Conservation (phyloP, 345 rosid species). For the Luvunga scandens region DNA sequence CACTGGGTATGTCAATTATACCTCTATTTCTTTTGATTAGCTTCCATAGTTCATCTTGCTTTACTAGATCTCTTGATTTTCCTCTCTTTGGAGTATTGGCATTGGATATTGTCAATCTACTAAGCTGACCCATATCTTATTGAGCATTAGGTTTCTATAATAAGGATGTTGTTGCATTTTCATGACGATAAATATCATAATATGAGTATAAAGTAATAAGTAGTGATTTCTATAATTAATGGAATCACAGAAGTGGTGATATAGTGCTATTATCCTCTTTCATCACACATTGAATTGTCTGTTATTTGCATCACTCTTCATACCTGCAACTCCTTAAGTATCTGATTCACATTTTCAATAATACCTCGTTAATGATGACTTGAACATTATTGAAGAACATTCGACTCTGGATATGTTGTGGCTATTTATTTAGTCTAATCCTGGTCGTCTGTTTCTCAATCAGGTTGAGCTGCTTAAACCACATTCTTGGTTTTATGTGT, state of each 20-base stretch:
- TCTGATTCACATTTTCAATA: not conserved
- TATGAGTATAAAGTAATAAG: not conserved
- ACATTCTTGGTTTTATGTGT: not conserved
- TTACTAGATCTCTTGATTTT: not conserved
- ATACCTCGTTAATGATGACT: not conserved
- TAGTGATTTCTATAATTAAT: not conserved
- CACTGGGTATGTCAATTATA: conserved; percentile 50
- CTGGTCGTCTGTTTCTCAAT: not conserved
- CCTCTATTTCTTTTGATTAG: not conserved
- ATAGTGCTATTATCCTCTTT: not conserved
- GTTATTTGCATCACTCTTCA: not conserved
- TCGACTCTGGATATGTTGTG: not conserved
- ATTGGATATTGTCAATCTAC: not conserved
- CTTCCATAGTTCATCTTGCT: not conserved
- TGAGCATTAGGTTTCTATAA: not conserved
- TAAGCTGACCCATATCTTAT: not conserved
- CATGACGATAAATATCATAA: not conserved
- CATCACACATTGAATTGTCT: not conserved
- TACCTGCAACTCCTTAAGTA: not conserved
- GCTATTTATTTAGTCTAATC: not conserved
- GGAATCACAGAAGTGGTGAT: not conserved
- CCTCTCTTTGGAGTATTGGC: not conserved
- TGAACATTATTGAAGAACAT: not conserved
- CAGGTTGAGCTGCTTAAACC: not conserved
- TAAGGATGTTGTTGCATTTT: not conserved